Evolutionary conservation across 139 green algal genomes (phyloP).

Genomic region (Auxenochlorella pyrenoidosa): DNA sequence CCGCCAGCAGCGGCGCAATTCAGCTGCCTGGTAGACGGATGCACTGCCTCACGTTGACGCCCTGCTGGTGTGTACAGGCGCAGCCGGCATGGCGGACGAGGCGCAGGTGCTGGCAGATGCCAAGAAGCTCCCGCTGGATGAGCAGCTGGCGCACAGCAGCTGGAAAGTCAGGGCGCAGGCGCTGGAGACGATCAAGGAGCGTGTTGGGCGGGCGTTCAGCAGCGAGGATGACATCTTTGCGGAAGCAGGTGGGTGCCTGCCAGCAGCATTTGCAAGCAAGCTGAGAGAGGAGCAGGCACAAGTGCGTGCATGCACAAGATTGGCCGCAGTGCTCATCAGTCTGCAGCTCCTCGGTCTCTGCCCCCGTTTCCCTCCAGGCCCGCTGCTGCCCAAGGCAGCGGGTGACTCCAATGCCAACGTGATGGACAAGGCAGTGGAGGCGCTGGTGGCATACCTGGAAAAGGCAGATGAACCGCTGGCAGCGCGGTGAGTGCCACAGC

Average conservation of each 20-base stretch:
- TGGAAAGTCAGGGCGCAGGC: constrained; percentile 91
- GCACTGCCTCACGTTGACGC: too few species aligned
- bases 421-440: constrained; percentile 93
- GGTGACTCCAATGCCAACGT: constrained; percentile 89
- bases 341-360: too few species aligned
- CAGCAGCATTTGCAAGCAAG: neutral
- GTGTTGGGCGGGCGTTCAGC: constrained; percentile 65
- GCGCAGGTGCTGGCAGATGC: constrained; percentile 69
- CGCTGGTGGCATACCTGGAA: constrained; percentile 66
- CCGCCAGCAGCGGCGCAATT: too few species aligned
- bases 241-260: constrained; percentile 66
- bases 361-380: constrained; percentile 55
- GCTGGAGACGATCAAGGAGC: constrained; percentile 76
- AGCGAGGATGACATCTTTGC: constrained; percentile 70
- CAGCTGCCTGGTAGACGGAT: too few species aligned
- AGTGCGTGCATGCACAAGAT: too few species aligned
- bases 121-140: constrained; percentile 66
- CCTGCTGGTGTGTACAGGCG: too few species aligned
- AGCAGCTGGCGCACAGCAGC: constrained; percentile 79
- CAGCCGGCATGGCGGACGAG: constrained; percentile 54
- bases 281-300: too few species aligned
- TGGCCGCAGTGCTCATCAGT: too few species aligned
- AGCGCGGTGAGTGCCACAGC: neutral
- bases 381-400: constrained; percentile 84
- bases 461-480: constrained; percentile 67